Percentiles rank a stretch among this genome's conserved stretches.
Evolutionary conservation across 495 filamentous ascomycete species (phyloP).

Genomic region (Hyaloscypha variabilis): DNA sequence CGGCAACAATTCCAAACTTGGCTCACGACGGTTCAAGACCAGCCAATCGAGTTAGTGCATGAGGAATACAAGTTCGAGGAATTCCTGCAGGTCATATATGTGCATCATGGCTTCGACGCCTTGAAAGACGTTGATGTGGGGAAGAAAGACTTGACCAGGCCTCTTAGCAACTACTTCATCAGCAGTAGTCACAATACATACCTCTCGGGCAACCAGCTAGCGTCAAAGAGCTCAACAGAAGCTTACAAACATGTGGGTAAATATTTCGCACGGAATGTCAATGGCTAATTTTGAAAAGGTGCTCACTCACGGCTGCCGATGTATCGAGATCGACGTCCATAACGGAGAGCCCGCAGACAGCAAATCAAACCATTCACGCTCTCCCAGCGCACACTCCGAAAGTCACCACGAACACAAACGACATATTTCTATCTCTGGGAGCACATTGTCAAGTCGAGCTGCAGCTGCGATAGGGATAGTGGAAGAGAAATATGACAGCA

Average conservation of each 20-base stretch:
- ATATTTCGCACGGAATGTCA: neutral
- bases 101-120: slow-evolving; percentile 23
- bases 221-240: slow-evolving; percentile 76
- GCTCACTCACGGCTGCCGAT: slow-evolving; percentile 81
- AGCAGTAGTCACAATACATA: slow-evolving; percentile 96
- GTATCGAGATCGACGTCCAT: slow-evolving; percentile 96
- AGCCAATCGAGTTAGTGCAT: slow-evolving; percentile 20
- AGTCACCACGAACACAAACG: slow-evolving; percentile 25
- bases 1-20: slow-evolving; percentile 21
- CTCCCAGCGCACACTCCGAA: slow-evolving; percentile 13
- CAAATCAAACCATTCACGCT: slow-evolving; percentile 15
- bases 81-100: slow-evolving; percentile 29
- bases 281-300: slow-evolving; percentile 44
- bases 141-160: slow-evolving; percentile 37
- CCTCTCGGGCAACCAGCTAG: slow-evolving; percentile 89
- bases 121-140: slow-evolving; percentile 8
- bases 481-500: slow-evolving; percentile 23
- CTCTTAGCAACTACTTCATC: slow-evolving; percentile 87
- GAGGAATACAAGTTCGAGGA: slow-evolving; percentile 32
- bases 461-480: slow-evolving; percentile 24
- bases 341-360: slow-evolving; percentile 65
- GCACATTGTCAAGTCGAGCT: slow-evolving; percentile 27
- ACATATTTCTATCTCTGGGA: slow-evolving; percentile 26
- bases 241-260: slow-evolving; percentile 77
- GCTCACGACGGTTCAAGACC: slow-evolving; percentile 26